Evolutionary conservation across 1,284 basidiomycete genomes (phyloP).

Genomic region (Trichosporon sp.): DNA sequence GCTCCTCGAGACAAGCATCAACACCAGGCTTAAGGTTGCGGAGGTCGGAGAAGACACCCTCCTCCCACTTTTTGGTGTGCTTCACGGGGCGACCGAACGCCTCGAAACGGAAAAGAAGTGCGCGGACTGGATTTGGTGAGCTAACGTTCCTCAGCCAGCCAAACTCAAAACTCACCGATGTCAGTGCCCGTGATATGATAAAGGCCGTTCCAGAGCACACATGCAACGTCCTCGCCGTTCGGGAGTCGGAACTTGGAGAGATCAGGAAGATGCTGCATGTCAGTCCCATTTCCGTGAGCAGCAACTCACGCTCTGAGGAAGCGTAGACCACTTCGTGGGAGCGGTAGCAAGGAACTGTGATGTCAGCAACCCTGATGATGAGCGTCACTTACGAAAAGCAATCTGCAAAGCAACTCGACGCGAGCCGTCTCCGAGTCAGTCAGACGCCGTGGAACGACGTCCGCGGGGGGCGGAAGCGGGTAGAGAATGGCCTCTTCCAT

Average conservation of each 20-base stretch:
- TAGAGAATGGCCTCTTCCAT: constrained; percentile 36
- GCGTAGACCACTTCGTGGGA: constrained; percentile 54
- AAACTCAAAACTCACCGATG: constrained; percentile 51
- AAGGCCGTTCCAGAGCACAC: constrained; percentile 82
- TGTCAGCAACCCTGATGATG: constrained; percentile 20
- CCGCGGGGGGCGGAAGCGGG: constrained; percentile 34
- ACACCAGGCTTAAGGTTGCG: constrained; percentile 86
- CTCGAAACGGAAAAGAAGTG: constrained; percentile 84
- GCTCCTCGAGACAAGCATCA: constrained; percentile 86
- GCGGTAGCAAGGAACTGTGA: constrained; percentile 75
- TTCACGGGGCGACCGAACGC: constrained; percentile 66
- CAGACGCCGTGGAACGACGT: constrained; percentile 37
- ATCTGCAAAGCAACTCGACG: constrained; percentile 47
- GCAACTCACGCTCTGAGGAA: constrained; percentile 25
- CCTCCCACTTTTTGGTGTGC: constrained; percentile 63
- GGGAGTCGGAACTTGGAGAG: constrained; percentile 81
- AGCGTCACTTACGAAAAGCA: constrained; percentile 52
- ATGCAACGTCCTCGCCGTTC: constrained; percentile 81
- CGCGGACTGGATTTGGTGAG: constrained; percentile 63
- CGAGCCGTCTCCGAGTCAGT: constrained; percentile 42
- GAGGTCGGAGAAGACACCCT: constrained; percentile 87
- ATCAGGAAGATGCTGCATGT: constrained; percentile 62
- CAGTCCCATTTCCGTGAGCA: constrained; percentile 27
- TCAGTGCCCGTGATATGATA: constrained; percentile 88
- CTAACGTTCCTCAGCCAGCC: constrained; percentile 11